These are phyloP conservation scores for Cercospora sp. DNA, from an alignment of 2,329 filamentous ascomycete species.

Conservation along the genomic window DNA sequence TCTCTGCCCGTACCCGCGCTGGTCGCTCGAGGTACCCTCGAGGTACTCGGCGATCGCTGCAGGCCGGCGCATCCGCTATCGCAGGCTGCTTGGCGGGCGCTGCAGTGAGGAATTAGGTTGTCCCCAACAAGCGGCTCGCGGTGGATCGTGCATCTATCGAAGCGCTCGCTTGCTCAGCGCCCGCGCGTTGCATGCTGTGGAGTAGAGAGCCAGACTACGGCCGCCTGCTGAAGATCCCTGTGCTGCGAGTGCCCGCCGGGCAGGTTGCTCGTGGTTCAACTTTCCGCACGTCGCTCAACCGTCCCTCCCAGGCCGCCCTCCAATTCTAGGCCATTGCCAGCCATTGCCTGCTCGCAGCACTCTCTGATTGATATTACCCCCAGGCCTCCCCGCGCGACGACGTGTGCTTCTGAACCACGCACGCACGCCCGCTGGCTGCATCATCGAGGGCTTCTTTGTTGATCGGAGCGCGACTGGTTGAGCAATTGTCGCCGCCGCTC, in stretches of 20 bases:
- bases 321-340: slow-evolving; percentile 13
- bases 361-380: not conserved
- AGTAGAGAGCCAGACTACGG: slow-evolving; percentile 14
- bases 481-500: not conserved
- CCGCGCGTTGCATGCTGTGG: slow-evolving; percentile 16
- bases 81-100: slow-evolving; percentile 19
- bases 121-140: slow-evolving; percentile 24
- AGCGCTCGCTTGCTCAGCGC: slow-evolving; percentile 20
- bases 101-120: slow-evolving; percentile 17
- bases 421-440: not conserved
- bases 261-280: not conserved
- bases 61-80: slow-evolving; percentile 27
- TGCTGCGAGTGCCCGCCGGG: not conserved
- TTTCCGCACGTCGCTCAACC: slow-evolving; percentile 18
- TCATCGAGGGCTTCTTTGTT: slow-evolving; percentile 9
- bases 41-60: slow-evolving; percentile 14
- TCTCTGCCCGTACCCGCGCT: not conserved
- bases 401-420: not conserved
- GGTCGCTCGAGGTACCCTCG: slow-evolving; percentile 12
- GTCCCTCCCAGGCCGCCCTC: not conserved
- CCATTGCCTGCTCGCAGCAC: not conserved
- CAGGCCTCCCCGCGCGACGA: not conserved
- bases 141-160: slow-evolving; percentile 19
- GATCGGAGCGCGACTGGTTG: slow-evolving; percentile 1
- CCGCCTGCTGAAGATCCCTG: not conserved